Base-by-base conservation (phyloP, 495 filamentous ascomycete genomes). In the Tuber calosporum region DNA sequence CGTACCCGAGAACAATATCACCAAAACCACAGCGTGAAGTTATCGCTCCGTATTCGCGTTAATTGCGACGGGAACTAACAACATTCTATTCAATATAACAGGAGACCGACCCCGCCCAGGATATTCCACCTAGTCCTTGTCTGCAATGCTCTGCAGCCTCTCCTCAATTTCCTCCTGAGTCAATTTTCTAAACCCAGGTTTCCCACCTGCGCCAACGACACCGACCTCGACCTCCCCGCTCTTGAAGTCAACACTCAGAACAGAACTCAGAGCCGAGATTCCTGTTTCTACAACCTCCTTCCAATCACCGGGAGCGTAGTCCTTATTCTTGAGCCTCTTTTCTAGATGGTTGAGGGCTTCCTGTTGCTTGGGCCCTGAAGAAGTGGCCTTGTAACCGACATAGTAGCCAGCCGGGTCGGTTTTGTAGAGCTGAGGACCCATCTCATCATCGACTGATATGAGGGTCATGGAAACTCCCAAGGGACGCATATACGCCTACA, bases 271-370 rank as follows among this genome's bases (percentile, higher is more conserved):
- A 17, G 95, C 91, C 22, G 93, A 90, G 84, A 99, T 98, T 58
- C 91, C 95, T 75, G 97, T 86, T 85, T 99, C 95, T 72, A 99
- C 94, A 45, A 99, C 95, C 74, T 98, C 95, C 85, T 97, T 92
- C 96, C 96, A 98, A 84, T 85, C 90, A 74, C 95, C 95, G 11
- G 92, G 89, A 40, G 95, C 95, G 80, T 87, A 87, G 83, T 98
- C 94, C 90, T 96, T 97, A 89, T 96, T 97, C 89, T 98, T 98
- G 85, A 99, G 89, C 88, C 97, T 97, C 91, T 97, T 97, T 88
- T 99, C 95, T 70, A 99, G 86, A 81, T 93, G 90, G 83, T 98
- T 99, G 82, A 97, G 88, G 77, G 95, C 95, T 87, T 99, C 95
- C 83, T 99, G 95, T 82, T 96, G 93, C 85, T 99, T 99, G 68